Base-by-base conservation (phyloP, 2,329 filamentous ascomycete species). In the Waltergamsia citrina region DNA sequence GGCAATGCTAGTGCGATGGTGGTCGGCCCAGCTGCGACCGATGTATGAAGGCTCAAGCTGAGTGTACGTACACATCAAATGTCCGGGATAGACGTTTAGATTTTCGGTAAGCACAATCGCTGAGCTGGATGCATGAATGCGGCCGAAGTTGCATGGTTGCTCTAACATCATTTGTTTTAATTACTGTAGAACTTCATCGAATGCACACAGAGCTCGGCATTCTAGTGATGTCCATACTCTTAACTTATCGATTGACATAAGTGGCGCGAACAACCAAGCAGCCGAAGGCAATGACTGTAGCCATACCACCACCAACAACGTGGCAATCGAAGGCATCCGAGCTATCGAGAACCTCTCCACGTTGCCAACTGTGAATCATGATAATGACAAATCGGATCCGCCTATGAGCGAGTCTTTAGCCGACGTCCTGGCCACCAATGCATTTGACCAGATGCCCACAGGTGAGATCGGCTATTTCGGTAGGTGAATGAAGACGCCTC, bases 381-480 rank as follows among this genome's bases (percentile, higher is more conserved):
- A n/a, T n/a, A n/a, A n/a, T n/a, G n/a, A n/a, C n/a, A n/a, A n/a
- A 17, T 7, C 29, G 12, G 17, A 18, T 8, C n/a, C 14, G 12
- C 17, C 29, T 15, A 12, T 15, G 29, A 14, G 14, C 5, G 48
- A 48, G n/a, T 45, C 48, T 4, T 40, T 40, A 5, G 42, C 47
- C 6, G 51, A 54, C 32, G 45, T 45, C 7, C 37, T 51, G 5
- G 51, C 51, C 7, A 48, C 51, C 3, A 44, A 43, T 1, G 41
- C 45, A 3, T 53, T 54, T 35, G 51, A 54, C 33, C 46, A 49
- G 11, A 36, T 40, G 15, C 42, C 49, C 3, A 37, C 33, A 9
- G 40, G 37, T 1, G 46, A 15, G 10, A 52, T 51, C 37, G 45
- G 45, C 35, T 49, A 49, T 21, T 50, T 50, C 36, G 47, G 47